These are phyloP conservation scores for Botrytis fabae DNA, from an alignment of 2,329 filamentous ascomycete species.

Conservation along the genomic window DNA sequence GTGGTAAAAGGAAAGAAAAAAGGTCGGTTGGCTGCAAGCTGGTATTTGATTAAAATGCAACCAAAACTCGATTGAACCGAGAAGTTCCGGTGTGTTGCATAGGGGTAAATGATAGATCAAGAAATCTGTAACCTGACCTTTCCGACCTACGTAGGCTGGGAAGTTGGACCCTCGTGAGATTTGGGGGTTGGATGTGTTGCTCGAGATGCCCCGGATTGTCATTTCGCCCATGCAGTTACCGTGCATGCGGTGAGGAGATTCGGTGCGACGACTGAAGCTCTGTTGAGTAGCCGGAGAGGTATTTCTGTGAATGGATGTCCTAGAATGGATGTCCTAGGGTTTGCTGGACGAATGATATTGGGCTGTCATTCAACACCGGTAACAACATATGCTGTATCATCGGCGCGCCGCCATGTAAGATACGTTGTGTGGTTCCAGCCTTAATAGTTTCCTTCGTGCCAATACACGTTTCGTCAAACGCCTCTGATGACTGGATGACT, in stretches of 20 bases:
- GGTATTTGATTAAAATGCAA: conserved; percentile 9
- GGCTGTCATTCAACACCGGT: not conserved
- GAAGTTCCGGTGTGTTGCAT: conserved; percentile 7
- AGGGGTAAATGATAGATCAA: conserved; percentile 5
- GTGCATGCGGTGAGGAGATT: not conserved
- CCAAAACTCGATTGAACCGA: not conserved
- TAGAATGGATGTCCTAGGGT: not conserved
- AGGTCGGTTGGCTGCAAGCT: not conserved
- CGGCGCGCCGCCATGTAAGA: not conserved
- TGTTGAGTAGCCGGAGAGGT: not conserved
- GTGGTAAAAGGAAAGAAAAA: not conserved
- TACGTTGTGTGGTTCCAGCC: not conserved
- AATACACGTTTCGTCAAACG: conserved; percentile 11
- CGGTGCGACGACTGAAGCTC: not conserved
- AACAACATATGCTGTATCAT: conserved; percentile 7
- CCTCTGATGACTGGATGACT: conserved; percentile 10
- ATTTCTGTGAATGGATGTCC: not conserved
- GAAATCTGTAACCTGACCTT: not conserved
- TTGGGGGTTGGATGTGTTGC: conserved; percentile 1
- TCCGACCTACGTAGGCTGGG: not conserved
- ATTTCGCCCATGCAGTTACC: not conserved
- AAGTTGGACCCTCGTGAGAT: conserved; percentile 2
- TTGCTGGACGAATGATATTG: not conserved
- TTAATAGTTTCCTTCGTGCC: conserved; percentile 1
- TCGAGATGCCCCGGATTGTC: conserved; percentile 1